Evolutionary conservation across 805 yeast genomes (phyloP).

Genomic region (Hanseniaspora meyeri): DNA sequence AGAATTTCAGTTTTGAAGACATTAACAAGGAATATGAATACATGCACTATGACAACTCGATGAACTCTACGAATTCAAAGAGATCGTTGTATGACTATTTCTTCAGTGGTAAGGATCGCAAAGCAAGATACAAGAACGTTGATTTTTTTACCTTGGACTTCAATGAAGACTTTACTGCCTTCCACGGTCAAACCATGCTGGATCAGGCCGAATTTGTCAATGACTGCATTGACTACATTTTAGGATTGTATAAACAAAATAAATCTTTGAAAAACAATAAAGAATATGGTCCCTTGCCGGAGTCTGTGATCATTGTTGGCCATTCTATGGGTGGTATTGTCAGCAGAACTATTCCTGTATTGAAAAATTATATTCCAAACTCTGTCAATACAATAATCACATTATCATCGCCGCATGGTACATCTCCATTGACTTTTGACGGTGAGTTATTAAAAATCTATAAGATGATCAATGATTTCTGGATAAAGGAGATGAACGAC

Average conservation of each 20-base stretch:
- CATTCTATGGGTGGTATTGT: conserved; percentile 99
- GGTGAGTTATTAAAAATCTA: conserved; percentile 71
- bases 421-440: conserved; percentile 87
- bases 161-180: conserved; percentile 91
- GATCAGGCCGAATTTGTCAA: conserved; percentile 90
- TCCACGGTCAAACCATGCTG: conserved; percentile 83
- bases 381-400: conserved; percentile 79
- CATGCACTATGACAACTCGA: not conserved
- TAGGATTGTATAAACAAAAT: conserved; percentile 42
- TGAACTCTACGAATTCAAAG: conserved; percentile 16
- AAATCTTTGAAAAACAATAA: conserved; percentile 22
- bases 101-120: conserved; percentile 17
- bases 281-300: conserved; percentile 31
- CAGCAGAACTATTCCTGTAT: conserved; percentile 67
- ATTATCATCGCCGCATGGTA: conserved; percentile 81
- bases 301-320: conserved; percentile 66
- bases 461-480: conserved; percentile 59
- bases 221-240: conserved; percentile 69
- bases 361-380: conserved; percentile 58
- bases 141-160: conserved; percentile 90
- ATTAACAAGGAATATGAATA: conserved; percentile 19
- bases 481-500: conserved; percentile 51
- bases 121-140: conserved; percentile 31
- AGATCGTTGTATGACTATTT: conserved; percentile 18
- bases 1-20: conserved; percentile 12